These are phyloP conservation scores for Pezicula radicicola DNA, from an alignment of 2,329 filamentous ascomycete species.

Conservation along the genomic window DNA sequence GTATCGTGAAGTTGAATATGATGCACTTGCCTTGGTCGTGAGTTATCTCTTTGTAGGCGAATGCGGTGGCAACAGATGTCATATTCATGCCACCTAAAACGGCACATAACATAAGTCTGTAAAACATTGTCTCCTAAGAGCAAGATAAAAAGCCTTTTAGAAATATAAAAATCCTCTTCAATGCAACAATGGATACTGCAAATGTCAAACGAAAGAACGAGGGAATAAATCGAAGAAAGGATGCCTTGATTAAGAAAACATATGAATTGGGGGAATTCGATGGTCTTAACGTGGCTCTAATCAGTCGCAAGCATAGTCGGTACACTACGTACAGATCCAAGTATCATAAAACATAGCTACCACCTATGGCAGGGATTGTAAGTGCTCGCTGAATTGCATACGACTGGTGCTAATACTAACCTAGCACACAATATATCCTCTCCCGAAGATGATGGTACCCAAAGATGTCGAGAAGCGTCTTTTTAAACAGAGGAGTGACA, in stretches of 20 bases:
- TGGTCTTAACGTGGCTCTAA: conserved; percentile 9
- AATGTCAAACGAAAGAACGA: conserved; percentile 9
- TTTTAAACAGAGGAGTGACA: neutral
- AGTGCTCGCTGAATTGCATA: conserved; percentile 3
- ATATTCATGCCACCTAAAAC: too few species aligned
- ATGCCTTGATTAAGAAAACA: conserved; percentile 8
- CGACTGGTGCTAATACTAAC: conserved; percentile 4
- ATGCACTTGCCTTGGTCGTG: too few species aligned
- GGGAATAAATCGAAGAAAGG: conserved; percentile 9
- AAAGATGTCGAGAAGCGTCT: conserved; percentile 4
- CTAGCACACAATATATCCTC: conserved; percentile 4
- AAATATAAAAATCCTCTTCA: too few species aligned
- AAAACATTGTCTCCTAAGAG: too few species aligned
- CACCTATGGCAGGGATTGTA: conserved; percentile 9
- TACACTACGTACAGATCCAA: too few species aligned
- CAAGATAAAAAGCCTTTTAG: too few species aligned
- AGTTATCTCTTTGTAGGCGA: too few species aligned
- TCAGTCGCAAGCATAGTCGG: conserved; percentile 11
- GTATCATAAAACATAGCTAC: too few species aligned
- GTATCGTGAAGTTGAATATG: too few species aligned
- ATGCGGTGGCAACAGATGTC: too few species aligned
- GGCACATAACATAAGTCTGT: too few species aligned
- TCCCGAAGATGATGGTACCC: conserved; percentile 3
- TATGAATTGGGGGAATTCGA: conserved; percentile 10
- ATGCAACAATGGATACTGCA: conserved; percentile 1